phyloP scores from a whole-genome alignment of 768 basidiomycete species.

The Amyloporia xantha region DNA sequence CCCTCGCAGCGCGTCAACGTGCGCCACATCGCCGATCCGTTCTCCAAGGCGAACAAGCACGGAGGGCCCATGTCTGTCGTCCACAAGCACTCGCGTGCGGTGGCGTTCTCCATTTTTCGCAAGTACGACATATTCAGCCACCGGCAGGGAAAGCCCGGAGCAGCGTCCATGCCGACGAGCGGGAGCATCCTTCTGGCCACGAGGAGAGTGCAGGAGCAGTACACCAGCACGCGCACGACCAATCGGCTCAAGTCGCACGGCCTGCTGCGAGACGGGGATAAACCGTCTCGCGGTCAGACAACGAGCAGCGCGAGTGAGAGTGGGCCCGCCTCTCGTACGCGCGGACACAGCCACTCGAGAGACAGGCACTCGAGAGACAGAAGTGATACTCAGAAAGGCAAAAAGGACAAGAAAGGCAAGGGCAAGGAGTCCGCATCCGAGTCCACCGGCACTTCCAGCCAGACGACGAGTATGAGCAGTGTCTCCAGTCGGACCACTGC shows the following conservation, averaged over 20 bases:
- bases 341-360: conserved; percentile 6
- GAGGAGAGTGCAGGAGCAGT: conserved; percentile 71
- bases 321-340: not conserved
- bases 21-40: conserved; percentile 46
- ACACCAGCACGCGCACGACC: conserved; percentile 70
- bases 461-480: conserved; percentile 15
- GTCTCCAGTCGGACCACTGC: conserved; percentile 6
- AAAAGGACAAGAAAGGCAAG: conserved; percentile 25
- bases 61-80: conserved; percentile 62
- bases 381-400: conserved; percentile 23
- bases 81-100: conserved; percentile 76
- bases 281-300: not conserved
- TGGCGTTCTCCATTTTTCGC: conserved; percentile 75
- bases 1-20: conserved; percentile 66
- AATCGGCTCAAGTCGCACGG: conserved; percentile 63
- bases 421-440: conserved; percentile 11
- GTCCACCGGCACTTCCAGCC: conserved; percentile 8
- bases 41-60: conserved; percentile 31
- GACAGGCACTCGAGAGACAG: conserved; percentile 17
- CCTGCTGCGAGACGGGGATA: conserved; percentile 41
- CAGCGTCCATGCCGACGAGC: conserved; percentile 17
- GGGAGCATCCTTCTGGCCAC: conserved; percentile 58
- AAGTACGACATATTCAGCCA: conserved; percentile 36
- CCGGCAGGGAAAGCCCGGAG: conserved; percentile 8
- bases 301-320: conserved; percentile 17